These are phyloP conservation scores for Starmera pachycereana DNA, from an alignment of 805 yeast genomes.

Conservation along the genomic window DNA sequence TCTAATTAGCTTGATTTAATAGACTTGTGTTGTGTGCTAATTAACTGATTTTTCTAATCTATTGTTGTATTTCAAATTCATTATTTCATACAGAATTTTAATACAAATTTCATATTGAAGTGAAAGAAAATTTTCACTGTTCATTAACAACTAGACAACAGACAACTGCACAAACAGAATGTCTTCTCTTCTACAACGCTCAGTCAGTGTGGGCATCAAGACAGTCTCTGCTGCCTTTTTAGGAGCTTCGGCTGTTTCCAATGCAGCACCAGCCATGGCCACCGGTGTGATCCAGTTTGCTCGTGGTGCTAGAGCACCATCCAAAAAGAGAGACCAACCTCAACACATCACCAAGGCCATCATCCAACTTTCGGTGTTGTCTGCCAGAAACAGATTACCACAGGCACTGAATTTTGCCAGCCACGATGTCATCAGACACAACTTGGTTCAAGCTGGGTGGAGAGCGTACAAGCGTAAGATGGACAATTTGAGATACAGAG, in stretches of 20 bases:
- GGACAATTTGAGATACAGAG: constrained; percentile 41
- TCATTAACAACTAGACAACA: background rate
- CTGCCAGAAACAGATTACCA: constrained; percentile 87
- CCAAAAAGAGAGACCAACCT: constrained; percentile 25
- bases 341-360: constrained; percentile 37
- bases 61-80: too few relatives aligned
- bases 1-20: too few relatives aligned
- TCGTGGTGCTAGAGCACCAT: constrained; percentile 39
- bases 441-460: constrained; percentile 81
- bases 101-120: too few relatives aligned
- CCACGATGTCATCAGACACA: constrained; percentile 82
- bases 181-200: background rate
- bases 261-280: background rate
- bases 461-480: constrained; percentile 39
- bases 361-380: constrained; percentile 61
- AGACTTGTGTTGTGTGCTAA: too few relatives aligned
- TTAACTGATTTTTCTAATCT: too few relatives aligned
- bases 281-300: constrained; percentile 12
- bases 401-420: constrained; percentile 58
- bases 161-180: background rate
- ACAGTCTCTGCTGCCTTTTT: background rate
- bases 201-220: background rate
- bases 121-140: background rate
- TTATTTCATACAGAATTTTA: too few relatives aligned
- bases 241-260: background rate